Evolutionary conservation across 2,329 filamentous ascomycete species (phyloP), one percentile per base, ranked within the genome.

Genomic region (Cryphonectria naterciae): DNA sequence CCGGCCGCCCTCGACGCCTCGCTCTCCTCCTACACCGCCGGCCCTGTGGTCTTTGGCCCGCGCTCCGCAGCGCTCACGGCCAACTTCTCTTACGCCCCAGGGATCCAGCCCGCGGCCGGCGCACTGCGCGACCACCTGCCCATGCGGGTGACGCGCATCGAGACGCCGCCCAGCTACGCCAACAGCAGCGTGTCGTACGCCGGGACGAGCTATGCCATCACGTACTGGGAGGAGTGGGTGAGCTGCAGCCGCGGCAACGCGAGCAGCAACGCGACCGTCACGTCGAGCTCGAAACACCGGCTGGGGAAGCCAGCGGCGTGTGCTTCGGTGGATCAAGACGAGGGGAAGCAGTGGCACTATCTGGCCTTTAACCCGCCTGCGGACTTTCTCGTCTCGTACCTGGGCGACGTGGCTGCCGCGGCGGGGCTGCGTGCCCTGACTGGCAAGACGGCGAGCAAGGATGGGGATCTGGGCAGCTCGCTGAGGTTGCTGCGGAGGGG

Each of bases 141-240:
- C 22, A 70, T 75, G 73, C 72, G 74, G 37, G 75, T 76, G 3
- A 75, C 74, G 15, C 75, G 75, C 22, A 72, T 76, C n/a, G 75
- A 76, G 62, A 75, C 75, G 37, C 75, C 75, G 19, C 74, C 75
- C 5, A 39, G 22, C 13, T 76, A 74, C 46, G 75, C 75, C 6
- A 54, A 65, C 22, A 75, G 74, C 63, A 73, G 73, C 37, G 68
- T 76, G 15, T 35, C 43, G 15, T 76, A 76, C 60, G 52, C n/a
- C 0, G 74, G 75, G 1, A 54, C 58, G 13, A 74, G 67, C 17
- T 76, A 75, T 68, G 74, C 41, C 61, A 75, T 76, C 69, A 60
- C 65, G 17, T 71, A 41, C 22, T 73, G 75, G 64, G 75, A 76
- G 67, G 75, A 76, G 61, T 74, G 73, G 73, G 70, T 75, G 54